These are phyloP conservation scores for Vanderwaltozyma verrucispora DNA, from an alignment of 805 yeast genomes.

Conservation along the genomic window DNA sequence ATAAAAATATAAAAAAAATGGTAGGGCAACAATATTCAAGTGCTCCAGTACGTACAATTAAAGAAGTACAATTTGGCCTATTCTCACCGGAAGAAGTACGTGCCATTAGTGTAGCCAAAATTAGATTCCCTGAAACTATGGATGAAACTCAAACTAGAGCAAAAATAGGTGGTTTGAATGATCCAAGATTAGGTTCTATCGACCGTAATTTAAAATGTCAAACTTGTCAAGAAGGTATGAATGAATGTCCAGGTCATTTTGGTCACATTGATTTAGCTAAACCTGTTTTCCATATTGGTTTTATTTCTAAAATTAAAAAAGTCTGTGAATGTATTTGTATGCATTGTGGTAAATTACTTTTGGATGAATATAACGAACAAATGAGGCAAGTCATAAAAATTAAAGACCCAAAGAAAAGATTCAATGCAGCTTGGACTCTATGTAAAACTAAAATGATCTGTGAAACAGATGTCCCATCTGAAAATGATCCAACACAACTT, in stretches of 20 bases:
- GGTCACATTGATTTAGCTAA: constrained; percentile 98
- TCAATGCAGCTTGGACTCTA: constrained; percentile 91
- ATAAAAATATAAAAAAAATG: constrained; percentile 17
- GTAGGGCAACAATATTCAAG: constrained; percentile 82
- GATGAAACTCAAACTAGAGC: constrained; percentile 93
- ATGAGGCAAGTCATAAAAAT: constrained; percentile 85
- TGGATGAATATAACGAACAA: constrained; percentile 60
- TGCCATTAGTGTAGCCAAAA: constrained; percentile 95
- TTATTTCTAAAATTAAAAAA: constrained; percentile 86
- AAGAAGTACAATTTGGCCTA: constrained; percentile 97
- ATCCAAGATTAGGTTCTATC: constrained; percentile 93
- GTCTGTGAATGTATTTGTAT: constrained; percentile 95
- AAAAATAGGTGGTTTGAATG: constrained; percentile 93
- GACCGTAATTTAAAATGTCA: constrained; percentile 97
- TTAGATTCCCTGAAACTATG: constrained; percentile 99
- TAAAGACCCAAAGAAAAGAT: constrained; percentile 90
- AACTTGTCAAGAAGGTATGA: constrained; percentile 99
- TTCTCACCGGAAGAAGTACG: constrained; percentile 95
- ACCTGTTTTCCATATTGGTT: constrained; percentile 97
- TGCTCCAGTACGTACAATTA: constrained; percentile 95
- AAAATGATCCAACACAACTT: constrained; percentile 44
- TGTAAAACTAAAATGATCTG: constrained; percentile 92
- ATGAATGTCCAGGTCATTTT: constrained; percentile 98
- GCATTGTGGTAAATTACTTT: constrained; percentile 92
- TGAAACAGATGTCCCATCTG: constrained; percentile 72